phyloP scores from a whole-genome alignment of 306 rosid genomes.

The Fragaria vesca region DNA sequence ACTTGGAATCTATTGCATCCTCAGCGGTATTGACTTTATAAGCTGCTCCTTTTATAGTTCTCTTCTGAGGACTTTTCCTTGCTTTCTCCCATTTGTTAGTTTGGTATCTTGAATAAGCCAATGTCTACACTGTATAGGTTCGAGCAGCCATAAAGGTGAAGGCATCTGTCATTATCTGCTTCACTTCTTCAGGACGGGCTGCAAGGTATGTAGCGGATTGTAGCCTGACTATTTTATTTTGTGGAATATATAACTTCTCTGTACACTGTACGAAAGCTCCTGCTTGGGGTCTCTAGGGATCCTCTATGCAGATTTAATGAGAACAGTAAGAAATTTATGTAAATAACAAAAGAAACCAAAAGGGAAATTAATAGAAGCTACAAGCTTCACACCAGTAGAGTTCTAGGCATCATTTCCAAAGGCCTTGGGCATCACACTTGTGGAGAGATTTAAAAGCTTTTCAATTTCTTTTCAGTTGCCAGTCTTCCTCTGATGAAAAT shows the following conservation, averaged over 20 bases:
- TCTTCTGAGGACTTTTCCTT: background rate
- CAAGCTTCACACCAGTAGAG: background rate
- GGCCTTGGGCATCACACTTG: background rate
- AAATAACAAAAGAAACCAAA: too few relatives aligned
- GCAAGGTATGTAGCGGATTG: slow-evolving; percentile 83
- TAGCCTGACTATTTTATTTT: background rate
- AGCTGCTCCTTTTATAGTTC: background rate
- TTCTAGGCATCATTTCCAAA: background rate
- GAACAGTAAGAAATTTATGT: background rate
- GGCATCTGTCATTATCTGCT: slow-evolving; percentile 91
- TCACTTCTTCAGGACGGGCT: slow-evolving; percentile 98
- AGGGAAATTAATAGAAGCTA: background rate
- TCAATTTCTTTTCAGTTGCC: background rate
- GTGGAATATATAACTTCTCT: background rate
- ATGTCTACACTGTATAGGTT: slow-evolving; percentile 54
- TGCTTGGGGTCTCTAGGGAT: background rate
- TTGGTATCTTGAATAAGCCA: slow-evolving; percentile 12
- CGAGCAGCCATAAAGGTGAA: slow-evolving; percentile 99
- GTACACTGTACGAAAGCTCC: background rate
- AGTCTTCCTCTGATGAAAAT: background rate
- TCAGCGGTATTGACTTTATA: slow-evolving; percentile 62
- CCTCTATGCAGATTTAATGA: background rate
- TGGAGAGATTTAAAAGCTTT: background rate
- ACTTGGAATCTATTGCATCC: slow-evolving; percentile 98
- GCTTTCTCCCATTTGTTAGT: slow-evolving; percentile 12